Conservation (phyloP, 2,329 filamentous ascomycete genomes). For the Claviceps monticola region DNA sequence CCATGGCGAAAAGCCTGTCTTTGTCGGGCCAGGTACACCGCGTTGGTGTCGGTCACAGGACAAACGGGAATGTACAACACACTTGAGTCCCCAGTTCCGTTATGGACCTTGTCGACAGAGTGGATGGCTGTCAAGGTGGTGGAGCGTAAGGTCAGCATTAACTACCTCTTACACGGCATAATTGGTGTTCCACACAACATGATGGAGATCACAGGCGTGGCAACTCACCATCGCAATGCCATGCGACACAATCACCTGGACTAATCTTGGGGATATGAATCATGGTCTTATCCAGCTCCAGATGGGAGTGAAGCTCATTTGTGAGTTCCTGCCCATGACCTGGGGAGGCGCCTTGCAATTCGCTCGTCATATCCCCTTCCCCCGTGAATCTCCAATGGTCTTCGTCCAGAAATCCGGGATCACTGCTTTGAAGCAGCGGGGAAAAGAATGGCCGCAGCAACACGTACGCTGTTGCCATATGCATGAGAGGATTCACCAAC, state of each 20-base stretch:
- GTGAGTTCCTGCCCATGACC: constrained; percentile 60
- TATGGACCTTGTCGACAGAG: constrained; percentile 67
- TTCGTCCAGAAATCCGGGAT: constrained; percentile 29
- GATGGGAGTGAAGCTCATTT: constrained; percentile 55
- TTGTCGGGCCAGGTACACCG: constrained; percentile 56
- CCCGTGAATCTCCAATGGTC: constrained; percentile 47
- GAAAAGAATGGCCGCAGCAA: constrained; percentile 76
- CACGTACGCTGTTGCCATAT: constrained; percentile 63
- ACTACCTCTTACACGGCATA: neutral
- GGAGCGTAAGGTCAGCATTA: neutral
- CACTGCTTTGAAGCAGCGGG: constrained; percentile 21
- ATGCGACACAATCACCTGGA: constrained; percentile 68
- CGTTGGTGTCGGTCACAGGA: constrained; percentile 63
- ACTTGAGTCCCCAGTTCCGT: constrained; percentile 58
- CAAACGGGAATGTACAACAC: constrained; percentile 85
- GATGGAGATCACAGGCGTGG: neutral
- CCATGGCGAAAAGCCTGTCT: constrained; percentile 57
- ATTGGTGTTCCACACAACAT: neutral
- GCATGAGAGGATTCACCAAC: constrained; percentile 65
- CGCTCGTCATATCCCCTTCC: constrained; percentile 32
- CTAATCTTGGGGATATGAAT: constrained; percentile 53
- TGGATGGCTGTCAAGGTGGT: constrained; percentile 43
- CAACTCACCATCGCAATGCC: constrained; percentile 59
- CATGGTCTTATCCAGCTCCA: constrained; percentile 54
- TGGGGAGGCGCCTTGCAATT: constrained; percentile 57